Conservation (phyloP, 169 alveolate species). For the Cryptosporidium sp. region DNA sequence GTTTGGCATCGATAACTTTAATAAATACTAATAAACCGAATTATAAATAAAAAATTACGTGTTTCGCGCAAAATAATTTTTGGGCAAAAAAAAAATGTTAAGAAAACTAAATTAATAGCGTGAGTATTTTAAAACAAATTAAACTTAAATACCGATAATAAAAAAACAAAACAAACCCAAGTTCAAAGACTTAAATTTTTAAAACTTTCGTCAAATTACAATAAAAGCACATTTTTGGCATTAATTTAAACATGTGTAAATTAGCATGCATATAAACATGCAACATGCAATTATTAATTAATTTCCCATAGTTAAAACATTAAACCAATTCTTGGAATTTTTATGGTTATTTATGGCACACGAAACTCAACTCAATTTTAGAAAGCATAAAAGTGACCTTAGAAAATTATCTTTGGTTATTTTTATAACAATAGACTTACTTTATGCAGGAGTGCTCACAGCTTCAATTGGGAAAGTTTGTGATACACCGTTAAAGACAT, state of each 20-base stretch:
- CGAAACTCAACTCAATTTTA: slow-evolving; percentile 42
- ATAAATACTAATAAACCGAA: too few species aligned
- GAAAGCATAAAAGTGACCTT: slow-evolving; percentile 59
- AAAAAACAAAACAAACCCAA: not conserved
- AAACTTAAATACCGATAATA: too few species aligned
- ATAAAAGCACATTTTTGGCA: not conserved
- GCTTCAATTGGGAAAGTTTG: slow-evolving; percentile 52
- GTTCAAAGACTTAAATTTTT: not conserved
- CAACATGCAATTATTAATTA: slow-evolving; percentile 51
- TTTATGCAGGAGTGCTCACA: slow-evolving; percentile 46
- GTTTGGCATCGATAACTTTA: not conserved
- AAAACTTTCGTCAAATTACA: not conserved
- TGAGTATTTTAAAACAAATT: too few species aligned
- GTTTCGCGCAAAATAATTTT: not conserved
- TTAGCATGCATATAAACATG: slow-evolving; percentile 31
- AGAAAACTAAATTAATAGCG: too few species aligned
- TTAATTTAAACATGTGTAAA: not conserved
- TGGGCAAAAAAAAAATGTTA: too few species aligned
- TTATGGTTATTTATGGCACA: slow-evolving; percentile 20
- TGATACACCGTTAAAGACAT: slow-evolving; percentile 68
- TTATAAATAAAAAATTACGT: too few species aligned
- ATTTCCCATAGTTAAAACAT: not conserved
- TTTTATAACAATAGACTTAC: slow-evolving; percentile 31
- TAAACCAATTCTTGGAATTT: not conserved
- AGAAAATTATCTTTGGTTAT: slow-evolving; percentile 48